Evolutionary conservation across 345 rosid species (phyloP).

Genomic region (Salix exigua): DNA sequence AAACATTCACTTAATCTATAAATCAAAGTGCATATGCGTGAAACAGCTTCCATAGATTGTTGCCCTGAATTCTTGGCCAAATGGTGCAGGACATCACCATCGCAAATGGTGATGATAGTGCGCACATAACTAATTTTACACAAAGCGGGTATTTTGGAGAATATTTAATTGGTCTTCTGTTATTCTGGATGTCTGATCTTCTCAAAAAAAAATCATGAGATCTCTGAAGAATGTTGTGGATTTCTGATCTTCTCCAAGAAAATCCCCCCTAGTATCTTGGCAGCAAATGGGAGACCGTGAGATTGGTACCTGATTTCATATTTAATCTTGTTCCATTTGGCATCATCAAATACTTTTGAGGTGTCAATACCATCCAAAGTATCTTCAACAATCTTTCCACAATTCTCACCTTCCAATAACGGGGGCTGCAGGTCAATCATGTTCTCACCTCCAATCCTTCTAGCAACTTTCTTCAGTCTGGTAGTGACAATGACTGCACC

Average conservation of each 20-base stretch:
- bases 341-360: neutral
- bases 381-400: neutral
- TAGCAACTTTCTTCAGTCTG: slow-evolving; percentile 2
- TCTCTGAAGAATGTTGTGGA: neutral
- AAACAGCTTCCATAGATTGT: too few relatives aligned
- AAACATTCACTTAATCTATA: too few relatives aligned
- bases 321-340: neutral
- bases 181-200: too few relatives aligned
- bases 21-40: too few relatives aligned
- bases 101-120: too few relatives aligned
- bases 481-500: neutral
- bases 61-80: too few relatives aligned
- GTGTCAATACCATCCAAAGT: neutral
- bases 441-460: neutral
- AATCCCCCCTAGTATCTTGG: neutral
- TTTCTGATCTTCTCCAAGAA: neutral
- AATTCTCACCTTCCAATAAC: neutral
- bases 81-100: too few relatives aligned
- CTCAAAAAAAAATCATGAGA: too few relatives aligned
- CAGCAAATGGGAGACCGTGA: slow-evolving; percentile 7
- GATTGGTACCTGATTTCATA: neutral
- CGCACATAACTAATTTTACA: too few relatives aligned
- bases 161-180: too few relatives aligned
- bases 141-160: too few relatives aligned
- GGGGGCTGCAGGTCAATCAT: neutral